phyloP scores from a whole-genome alignment of 106 monocot species.

The Cymbidium sinense region DNA sequence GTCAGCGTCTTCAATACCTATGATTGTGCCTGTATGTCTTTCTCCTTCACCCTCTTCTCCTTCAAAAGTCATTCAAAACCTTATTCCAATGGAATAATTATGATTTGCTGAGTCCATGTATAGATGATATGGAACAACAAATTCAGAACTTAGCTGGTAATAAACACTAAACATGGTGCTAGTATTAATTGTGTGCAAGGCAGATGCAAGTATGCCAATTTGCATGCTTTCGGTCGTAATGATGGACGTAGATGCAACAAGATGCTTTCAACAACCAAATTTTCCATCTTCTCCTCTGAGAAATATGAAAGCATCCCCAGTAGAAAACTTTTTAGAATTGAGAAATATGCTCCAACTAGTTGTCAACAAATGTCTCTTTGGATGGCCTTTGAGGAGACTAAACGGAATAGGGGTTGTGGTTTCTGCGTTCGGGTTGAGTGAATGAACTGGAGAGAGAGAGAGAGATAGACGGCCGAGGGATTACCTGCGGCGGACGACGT shows the following conservation, averaged over 20 bases:
- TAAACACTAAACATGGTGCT: slow-evolving; percentile 23
- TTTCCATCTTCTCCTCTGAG: too few relatives aligned
- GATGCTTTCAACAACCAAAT: slow-evolving; percentile 10
- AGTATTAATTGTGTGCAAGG: slow-evolving; percentile 14
- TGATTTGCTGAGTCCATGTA: slow-evolving; percentile 26
- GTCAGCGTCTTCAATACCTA: slow-evolving; percentile 13
- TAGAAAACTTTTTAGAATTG: slow-evolving; percentile 16
- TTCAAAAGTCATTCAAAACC: slow-evolving; percentile 20
- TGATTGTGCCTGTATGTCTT: slow-evolving; percentile 12
- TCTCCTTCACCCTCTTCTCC: slow-evolving; percentile 22
- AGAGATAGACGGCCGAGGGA: too few relatives aligned
- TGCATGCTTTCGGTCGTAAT: too few relatives aligned
- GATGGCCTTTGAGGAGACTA: too few relatives aligned
- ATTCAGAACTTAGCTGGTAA: slow-evolving; percentile 24
- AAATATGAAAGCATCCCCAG: slow-evolving; percentile 27
- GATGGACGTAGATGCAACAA: slow-evolving; percentile 3
- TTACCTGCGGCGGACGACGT: too few relatives aligned
- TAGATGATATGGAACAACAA: slow-evolving; percentile 20
- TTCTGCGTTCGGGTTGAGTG: too few relatives aligned
- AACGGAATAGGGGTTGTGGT: too few relatives aligned
- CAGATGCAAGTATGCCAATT: too few relatives aligned
- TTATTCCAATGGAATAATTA: slow-evolving; percentile 11
- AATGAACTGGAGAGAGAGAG: too few relatives aligned
- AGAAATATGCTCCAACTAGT: slow-evolving; percentile 29
- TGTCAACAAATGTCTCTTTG: slow-evolving; percentile 26